phyloP scores from a whole-genome alignment of 768 basidiomycete genomes.

The Tricholoma sp. region DNA sequence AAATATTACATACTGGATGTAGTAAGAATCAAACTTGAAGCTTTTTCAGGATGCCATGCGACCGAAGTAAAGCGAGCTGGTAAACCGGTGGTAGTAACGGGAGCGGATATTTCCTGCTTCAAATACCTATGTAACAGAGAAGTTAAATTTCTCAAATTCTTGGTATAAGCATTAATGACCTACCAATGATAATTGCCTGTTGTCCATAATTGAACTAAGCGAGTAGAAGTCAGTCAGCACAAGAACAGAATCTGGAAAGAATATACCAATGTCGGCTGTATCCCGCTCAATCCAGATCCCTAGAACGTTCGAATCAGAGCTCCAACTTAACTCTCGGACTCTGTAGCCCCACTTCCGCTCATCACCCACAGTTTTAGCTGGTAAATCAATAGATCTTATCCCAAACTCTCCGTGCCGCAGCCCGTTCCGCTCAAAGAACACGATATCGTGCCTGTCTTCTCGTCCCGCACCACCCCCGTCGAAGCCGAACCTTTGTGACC shows the following conservation, averaged over 20 bases:
- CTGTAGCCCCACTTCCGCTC: constrained; percentile 58
- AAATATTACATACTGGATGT: constrained; percentile 49
- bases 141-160: not conserved
- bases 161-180: not conserved
- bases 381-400: constrained; percentile 36
- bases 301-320: constrained; percentile 79
- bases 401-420: constrained; percentile 87
- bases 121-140: constrained; percentile 69
- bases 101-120: constrained; percentile 77
- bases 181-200: constrained; percentile 94
- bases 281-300: constrained; percentile 78
- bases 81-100: constrained; percentile 21
- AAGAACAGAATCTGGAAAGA: not conserved
- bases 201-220: constrained; percentile 87
- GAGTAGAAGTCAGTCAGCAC: constrained; percentile 3
- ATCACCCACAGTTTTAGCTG: constrained; percentile 26
- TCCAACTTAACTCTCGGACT: constrained; percentile 80
- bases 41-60: constrained; percentile 83
- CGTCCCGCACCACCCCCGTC: constrained; percentile 64
- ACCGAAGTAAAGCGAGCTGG: constrained; percentile 65
- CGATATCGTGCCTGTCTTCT: constrained; percentile 72
- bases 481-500: constrained; percentile 77
- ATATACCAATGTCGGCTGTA: constrained; percentile 65
- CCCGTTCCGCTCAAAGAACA: constrained; percentile 96
- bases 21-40: constrained; percentile 59